These are phyloP conservation scores for Aspergillus asperescens DNA, from an alignment of 495 filamentous ascomycete species.

Conservation along the genomic window DNA sequence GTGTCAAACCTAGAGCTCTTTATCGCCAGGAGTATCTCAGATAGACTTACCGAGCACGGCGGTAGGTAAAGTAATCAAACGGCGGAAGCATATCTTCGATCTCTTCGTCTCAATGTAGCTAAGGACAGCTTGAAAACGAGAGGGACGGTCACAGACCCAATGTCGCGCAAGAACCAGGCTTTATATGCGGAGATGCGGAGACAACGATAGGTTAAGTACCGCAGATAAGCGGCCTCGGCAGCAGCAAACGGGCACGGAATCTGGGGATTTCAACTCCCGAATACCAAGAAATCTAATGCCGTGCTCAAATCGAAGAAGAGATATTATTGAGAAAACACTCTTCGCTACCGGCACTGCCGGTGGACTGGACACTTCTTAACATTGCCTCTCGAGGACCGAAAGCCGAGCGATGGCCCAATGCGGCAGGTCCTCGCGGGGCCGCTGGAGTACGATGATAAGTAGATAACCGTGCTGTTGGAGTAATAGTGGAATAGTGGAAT, in stretches of 20 bases:
- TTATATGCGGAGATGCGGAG: conserved; percentile 27
- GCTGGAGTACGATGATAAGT: not conserved
- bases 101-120: too few species aligned
- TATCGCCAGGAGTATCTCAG: too few species aligned
- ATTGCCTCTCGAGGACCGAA: conserved; percentile 9
- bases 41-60: conserved; percentile 44
- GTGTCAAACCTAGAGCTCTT: too few species aligned
- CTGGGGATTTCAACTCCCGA: not conserved
- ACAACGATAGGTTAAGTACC: conserved; percentile 23
- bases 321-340: not conserved
- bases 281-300: not conserved
- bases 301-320: too few species aligned
- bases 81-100: conserved; percentile 46
- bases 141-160: not conserved
- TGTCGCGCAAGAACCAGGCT: not conserved
- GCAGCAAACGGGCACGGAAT: not conserved
- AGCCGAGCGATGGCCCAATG: conserved; percentile 4
- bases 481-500: too few species aligned
- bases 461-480: conserved; percentile 8
- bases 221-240: conserved; percentile 22
- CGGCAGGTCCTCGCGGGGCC: conserved; percentile 19
- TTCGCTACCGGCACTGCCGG: not conserved
- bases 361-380: not conserved
- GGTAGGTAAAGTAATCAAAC: conserved; percentile 57
- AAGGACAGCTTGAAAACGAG: too few species aligned